Conservation (phyloP, 179 eudicot genomes). For the Actinidia polygama region DNA sequence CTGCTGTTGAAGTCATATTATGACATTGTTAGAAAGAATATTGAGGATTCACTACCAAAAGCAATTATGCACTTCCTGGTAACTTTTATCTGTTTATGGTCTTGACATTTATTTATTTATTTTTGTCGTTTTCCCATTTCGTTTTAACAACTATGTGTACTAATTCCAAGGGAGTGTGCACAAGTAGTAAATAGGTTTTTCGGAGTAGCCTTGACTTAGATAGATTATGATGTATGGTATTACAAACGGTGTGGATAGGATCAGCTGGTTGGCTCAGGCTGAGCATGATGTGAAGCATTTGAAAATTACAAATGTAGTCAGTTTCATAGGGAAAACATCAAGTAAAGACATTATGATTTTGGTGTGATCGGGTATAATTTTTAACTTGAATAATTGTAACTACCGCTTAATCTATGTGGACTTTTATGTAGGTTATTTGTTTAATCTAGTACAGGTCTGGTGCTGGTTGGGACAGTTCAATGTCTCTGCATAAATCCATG, state of each 20-base stretch:
- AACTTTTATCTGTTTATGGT: slow-evolving; percentile 21
- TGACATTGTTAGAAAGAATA: slow-evolving; percentile 85
- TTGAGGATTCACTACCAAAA: slow-evolving; percentile 89
- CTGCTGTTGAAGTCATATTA: slow-evolving; percentile 83
- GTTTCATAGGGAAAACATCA: neutral
- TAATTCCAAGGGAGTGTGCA: neutral
- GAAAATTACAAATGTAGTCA: neutral
- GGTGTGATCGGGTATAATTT: neutral
- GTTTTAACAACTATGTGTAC: neutral
- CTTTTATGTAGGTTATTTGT: too few relatives aligned
- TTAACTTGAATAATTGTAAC: too few relatives aligned
- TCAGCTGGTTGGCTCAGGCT: neutral
- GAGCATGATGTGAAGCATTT: neutral
- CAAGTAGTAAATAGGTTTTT: neutral
- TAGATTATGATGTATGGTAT: neutral
- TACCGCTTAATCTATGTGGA: too few relatives aligned
- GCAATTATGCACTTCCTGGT: slow-evolving; percentile 98
- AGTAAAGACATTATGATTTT: neutral
- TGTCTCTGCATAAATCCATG: neutral
- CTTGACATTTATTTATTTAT: neutral
- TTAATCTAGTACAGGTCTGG: neutral
- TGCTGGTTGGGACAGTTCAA: slow-evolving; percentile 2
- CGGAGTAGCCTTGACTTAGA: neutral
- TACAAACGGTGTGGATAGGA: neutral
- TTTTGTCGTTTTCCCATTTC: neutral